Evolutionary conservation across 768 basidiomycete genomes (phyloP).

Genomic region (Phanerochaete carnosa): DNA sequence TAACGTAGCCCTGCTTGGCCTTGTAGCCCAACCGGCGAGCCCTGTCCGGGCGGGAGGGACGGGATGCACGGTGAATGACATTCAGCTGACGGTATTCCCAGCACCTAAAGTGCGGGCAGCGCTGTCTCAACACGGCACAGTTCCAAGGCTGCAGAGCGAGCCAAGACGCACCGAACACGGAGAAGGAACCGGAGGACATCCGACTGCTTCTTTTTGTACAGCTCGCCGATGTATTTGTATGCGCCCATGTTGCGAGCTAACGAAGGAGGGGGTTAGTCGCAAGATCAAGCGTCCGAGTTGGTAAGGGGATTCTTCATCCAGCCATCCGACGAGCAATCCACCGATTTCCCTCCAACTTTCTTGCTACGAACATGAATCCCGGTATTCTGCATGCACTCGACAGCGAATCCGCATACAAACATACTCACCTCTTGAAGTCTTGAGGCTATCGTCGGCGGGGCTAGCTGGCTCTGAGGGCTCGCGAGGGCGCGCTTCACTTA

Average conservation of each 20-base stretch:
- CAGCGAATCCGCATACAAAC: constrained; percentile 10
- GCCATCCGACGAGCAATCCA: constrained; percentile 26
- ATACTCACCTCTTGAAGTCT: constrained; percentile 30
- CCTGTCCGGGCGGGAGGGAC: constrained; percentile 98
- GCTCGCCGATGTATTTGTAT: constrained; percentile 95
- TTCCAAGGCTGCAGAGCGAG: not conserved
- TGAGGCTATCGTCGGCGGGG: constrained; percentile 25
- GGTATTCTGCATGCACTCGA: constrained; percentile 2
- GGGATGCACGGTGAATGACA: constrained; percentile 96
- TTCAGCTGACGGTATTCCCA: constrained; percentile 99
- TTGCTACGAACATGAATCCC: not conserved
- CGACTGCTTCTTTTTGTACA: constrained; percentile 98
- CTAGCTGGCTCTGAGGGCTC: not conserved
- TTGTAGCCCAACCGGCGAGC: constrained; percentile 98
- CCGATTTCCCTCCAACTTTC: constrained; percentile 16
- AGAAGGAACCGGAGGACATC: constrained; percentile 97
- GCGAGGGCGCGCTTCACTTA: not conserved
- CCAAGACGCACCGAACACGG: constrained; percentile 75
- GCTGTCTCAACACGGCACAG: not conserved
- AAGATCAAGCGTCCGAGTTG: not conserved
- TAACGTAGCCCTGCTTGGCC: constrained; percentile 98
- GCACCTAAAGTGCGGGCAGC: constrained; percentile 54
- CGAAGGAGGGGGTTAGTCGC: constrained; percentile 18
- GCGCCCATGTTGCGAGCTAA: constrained; percentile 74
- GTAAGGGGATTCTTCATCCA: constrained; percentile 18